phyloP scores from a whole-genome alignment of 1,284 basidiomycete species.

The Leccinum solheimii region DNA sequence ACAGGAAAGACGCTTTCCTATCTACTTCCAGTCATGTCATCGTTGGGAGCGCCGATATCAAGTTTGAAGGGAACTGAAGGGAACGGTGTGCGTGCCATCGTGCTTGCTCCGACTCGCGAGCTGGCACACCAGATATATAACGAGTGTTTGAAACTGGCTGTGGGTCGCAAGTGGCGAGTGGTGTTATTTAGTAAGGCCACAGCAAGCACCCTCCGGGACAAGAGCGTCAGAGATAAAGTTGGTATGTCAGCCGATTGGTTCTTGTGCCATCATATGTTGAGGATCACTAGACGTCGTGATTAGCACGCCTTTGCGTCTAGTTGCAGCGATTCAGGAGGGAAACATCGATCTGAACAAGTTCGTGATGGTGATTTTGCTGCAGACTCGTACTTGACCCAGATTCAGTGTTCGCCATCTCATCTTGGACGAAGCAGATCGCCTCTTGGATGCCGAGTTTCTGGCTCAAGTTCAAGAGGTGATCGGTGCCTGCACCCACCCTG shows the following conservation, averaged over 20 bases:
- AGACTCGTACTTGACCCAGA: slow-evolving; percentile 7
- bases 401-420: slow-evolving; percentile 78
- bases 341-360: slow-evolving; percentile 73
- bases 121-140: slow-evolving; percentile 96
- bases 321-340: slow-evolving; percentile 70
- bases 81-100: slow-evolving; percentile 72
- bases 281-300: slow-evolving; percentile 69
- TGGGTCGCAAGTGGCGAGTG: slow-evolving; percentile 82
- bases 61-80: slow-evolving; percentile 48
- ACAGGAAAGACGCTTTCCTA: slow-evolving; percentile 94
- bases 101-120: slow-evolving; percentile 93
- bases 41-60: slow-evolving; percentile 61
- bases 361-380: slow-evolving; percentile 26
- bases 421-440: slow-evolving; percentile 89
- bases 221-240: slow-evolving; percentile 67
- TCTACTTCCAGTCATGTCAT: slow-evolving; percentile 76
- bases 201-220: slow-evolving; percentile 69
- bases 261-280: neutral
- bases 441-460: slow-evolving; percentile 88
- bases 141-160: slow-evolving; percentile 82
- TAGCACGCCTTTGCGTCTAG: slow-evolving; percentile 77
- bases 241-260: slow-evolving; percentile 46
- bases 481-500: slow-evolving; percentile 72
- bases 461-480: slow-evolving; percentile 89
- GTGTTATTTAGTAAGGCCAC: slow-evolving; percentile 86